Base-by-base conservation (phyloP, 495 filamentous ascomycete species). In the Cladorrhinum samala region DNA sequence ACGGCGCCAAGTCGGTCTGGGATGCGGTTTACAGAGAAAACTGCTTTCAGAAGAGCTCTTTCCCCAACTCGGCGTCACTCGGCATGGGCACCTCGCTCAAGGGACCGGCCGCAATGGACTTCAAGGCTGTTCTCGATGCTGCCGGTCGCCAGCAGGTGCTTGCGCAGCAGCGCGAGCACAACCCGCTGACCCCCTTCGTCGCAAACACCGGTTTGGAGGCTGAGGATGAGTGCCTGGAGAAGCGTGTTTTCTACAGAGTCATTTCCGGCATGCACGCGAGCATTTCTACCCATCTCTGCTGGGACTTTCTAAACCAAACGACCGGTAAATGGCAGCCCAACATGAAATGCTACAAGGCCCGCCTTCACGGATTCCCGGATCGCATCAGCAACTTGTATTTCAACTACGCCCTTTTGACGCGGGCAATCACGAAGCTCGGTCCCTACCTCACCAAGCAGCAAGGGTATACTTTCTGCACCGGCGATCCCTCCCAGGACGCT, bases 361-460 rank as follows among this genome's bases (percentile, higher is more conserved):
- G 93, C 11, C 79, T 98, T 16, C 85, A 93, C 62, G 75, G 76
- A 7, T 82, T 89, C 60, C 91, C 92, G 0, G 93, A 98, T 56
- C 87, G 91, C 48, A 85, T 96, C 63, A 92, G 92, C 50, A 98
- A 98, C 68, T 81, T 97, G 53, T 98, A 97, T 73, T 98, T 98
- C 76, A 96, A 98, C 77, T 98, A 96, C 66, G 93, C 93, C 0
- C 78, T 98, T 24, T 77, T 98, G 18, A 83, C 91, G 7, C 89
- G 93, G 56, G 93, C 93, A 17, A 77, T 96, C 49, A 84, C 85
- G 18, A 98, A 98, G 69, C 81, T 97, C n/a, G 87, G 83, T 19
- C 87, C 87, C 21, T 86, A 93, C 60, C 75, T 97, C 17, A 53
- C 63, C 19, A 71, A 86, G 42, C 44, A 50, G 7, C 45, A 58